Base-by-base conservation (phyloP, 1,284 basidiomycete species). In the Ceratobasidium sp. region DNA sequence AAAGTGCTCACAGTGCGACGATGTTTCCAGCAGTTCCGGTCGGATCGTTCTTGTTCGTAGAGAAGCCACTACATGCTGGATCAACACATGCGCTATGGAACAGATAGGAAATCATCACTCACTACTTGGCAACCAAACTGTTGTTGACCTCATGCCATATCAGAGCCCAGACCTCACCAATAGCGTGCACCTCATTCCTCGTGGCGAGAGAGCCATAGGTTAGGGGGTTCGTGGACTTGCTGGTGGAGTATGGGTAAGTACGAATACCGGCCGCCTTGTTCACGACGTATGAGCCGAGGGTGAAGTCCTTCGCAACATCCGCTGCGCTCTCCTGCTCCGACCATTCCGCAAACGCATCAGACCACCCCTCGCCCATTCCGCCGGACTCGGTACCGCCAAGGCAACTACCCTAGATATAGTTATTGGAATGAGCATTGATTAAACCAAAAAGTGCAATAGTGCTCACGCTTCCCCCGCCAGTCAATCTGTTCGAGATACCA, bases 321-420 rank as follows among this genome's bases (percentile, higher is more conserved):
- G 66, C 66, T 3, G 79, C 73, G 49, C 73, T 77, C 4, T 67
- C 72, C 33, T 79, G 79, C 33, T 80, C 67, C 18, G 69, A 72
- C 67, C 66, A 80, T 68, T 79, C 75, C 0, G 77, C 60, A 26
- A 71, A 5, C 12, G 79, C 76, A 39, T 79, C 79, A n/a, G 72
- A 71, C 78, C 79, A 78, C 20, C 79, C 79, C 44, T 80, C 79
- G 46, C 77, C 77, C 71, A 80, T 78, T 33, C 79, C 79, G 61
- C 77, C 77, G 6, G 79, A 72, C 58, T 79, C 78, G 53, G 72
- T 70, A 15, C 73, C 77, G 15, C 56, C 46, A 10, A 79, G 66
- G 58, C 73, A 79, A 12, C 75, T 44, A 13, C 44, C 44, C 44
- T 64, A n/a, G n/a, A n/a, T n/a, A n/a, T n/a, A n/a, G n/a, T n/a